phyloP scores from a whole-genome alignment of 73 alveolate species.

The Tetrahymena elliotti region DNA sequence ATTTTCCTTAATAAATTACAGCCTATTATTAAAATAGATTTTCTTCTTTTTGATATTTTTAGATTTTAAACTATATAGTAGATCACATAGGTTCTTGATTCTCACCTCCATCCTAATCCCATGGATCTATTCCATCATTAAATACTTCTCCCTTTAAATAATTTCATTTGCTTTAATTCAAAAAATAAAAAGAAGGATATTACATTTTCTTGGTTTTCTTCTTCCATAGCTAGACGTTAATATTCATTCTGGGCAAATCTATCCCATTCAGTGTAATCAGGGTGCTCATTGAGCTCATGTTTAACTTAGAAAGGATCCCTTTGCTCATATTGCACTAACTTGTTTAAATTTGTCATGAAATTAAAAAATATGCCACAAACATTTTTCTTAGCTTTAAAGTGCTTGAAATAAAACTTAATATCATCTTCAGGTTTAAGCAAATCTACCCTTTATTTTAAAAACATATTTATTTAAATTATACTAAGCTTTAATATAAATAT shows the following conservation, averaged over 20 bases:
- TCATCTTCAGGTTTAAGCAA: slow-evolving; percentile 52
- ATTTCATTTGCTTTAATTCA: background rate
- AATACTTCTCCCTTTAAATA: background rate
- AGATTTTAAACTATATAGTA: background rate
- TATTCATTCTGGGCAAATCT: slow-evolving; percentile 93
- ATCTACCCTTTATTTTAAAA: slow-evolving; percentile 9
- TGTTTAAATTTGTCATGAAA: slow-evolving; percentile 64
- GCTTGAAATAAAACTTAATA: slow-evolving; percentile 77
- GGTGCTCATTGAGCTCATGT: slow-evolving; percentile 74
- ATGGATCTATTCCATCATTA: background rate
- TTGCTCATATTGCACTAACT: slow-evolving; percentile 61
- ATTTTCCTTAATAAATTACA: no score
- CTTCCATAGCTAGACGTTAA: slow-evolving; percentile 93
- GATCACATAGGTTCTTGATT: background rate
- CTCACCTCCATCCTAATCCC: background rate
- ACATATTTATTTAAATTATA: background rate
- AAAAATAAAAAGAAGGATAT: background rate
- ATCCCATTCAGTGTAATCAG: slow-evolving; percentile 97
- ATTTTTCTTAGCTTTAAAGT: slow-evolving; percentile 58
- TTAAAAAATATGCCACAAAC: slow-evolving; percentile 88
- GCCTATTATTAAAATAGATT: background rate
- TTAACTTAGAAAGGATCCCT: slow-evolving; percentile 66
- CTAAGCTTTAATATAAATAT: background rate
- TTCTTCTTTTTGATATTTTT: background rate
- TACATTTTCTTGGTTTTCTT: slow-evolving; percentile 84